Percentiles rank a stretch among this genome's conserved stretches.
phyloP scores from a whole-genome alignment of 1,139 yeast species.

The Yamadazyma aaseri region DNA sequence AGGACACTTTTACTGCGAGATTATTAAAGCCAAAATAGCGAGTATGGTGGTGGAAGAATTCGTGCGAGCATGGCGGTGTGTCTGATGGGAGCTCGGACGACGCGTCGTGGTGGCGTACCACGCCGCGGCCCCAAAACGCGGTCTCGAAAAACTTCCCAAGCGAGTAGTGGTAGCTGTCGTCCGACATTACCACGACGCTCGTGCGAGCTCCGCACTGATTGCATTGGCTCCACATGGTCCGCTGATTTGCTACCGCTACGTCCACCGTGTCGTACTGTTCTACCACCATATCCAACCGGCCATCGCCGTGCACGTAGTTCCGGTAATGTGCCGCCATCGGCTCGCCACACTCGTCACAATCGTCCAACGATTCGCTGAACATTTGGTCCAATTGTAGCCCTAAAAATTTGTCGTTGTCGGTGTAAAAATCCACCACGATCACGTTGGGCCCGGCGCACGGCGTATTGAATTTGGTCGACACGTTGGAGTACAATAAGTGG shows the following conservation, averaged over 20 bases:
- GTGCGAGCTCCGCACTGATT: conserved; percentile 73
- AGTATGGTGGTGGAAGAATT: conserved; percentile 75
- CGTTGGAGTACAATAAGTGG: conserved; percentile 75
- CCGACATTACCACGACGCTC: conserved; percentile 84
- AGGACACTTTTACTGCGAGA: conserved; percentile 76
- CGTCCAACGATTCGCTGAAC: conserved; percentile 62
- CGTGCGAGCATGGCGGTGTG: conserved; percentile 57
- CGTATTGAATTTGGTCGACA: conserved; percentile 79
- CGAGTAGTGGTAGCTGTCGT: conserved; percentile 85
- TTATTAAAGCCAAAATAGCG: conserved; percentile 84
- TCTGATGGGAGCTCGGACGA: not conserved
- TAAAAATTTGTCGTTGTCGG: conserved; percentile 86
- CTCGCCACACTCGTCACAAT: conserved; percentile 83
- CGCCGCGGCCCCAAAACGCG: conserved; percentile 64
- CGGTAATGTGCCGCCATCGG: conserved; percentile 72
- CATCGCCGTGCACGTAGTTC: conserved; percentile 86
- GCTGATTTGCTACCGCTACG: conserved; percentile 46
- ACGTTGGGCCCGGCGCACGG: conserved; percentile 92
- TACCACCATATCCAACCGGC: conserved; percentile 74
- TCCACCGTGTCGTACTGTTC: conserved; percentile 56
- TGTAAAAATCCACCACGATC: conserved; percentile 79
- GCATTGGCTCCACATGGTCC: conserved; percentile 92
- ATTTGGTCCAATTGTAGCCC: conserved; percentile 87
- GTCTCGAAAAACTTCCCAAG: conserved; percentile 91
- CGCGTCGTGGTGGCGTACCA: not conserved